Evolutionary conservation across 106 monocot species (phyloP), one percentile per base, ranked within the genome.

Genomic region (Phalaenopsis equestris): DNA sequence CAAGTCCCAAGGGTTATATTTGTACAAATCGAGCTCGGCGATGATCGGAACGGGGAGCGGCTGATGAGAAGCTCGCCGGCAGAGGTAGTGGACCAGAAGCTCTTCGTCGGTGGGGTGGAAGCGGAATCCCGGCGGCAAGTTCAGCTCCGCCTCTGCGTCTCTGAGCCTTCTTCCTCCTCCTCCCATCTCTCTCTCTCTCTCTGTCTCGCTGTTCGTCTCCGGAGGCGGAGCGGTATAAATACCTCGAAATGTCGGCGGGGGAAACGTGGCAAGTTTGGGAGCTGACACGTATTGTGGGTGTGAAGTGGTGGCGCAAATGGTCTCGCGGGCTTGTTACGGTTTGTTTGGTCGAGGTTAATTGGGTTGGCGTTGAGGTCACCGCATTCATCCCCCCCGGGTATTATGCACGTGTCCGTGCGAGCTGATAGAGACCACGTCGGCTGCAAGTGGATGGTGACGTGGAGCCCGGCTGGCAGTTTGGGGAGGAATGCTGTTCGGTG

Each of bases 101-200:
- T 77, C 77, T 55, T 77, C 77, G 77, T 56, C 77, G 15, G 74
- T 74, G 74, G 74, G 74, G n/a, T 74, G 74, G 74, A 74, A 74
- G n/a, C 74, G 74, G 43, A 74, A 74, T 45, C 74, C 74, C 42
- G 74, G 74, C n/a, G 74, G 74, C 19, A 74, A n/a, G 18, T 74
- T 77, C 5, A 77, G 77, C 48, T 52, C 77, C 77, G 48, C 77
- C 77, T 77, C 77, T 12, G 77, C 77, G 17, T 77, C 77, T 55
- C 30, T 56, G 10, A 12, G 6, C 36, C 77, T 77, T 42, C 77
- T 77, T 42, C 42, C 55, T 45, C 43, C 43, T 30, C 43, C 3
- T 45, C 77, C 36, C 45, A 6, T 55, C 15, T 70, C 15, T 39
- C 15, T 4, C 37, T 68, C 9, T 3, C 70, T 39, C 15, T 70